Percentiles rank a stretch among this genome's conserved stretches.
Evolutionary conservation across 805 yeast species (phyloP).

Genomic region (Kazachstania africana): DNA sequence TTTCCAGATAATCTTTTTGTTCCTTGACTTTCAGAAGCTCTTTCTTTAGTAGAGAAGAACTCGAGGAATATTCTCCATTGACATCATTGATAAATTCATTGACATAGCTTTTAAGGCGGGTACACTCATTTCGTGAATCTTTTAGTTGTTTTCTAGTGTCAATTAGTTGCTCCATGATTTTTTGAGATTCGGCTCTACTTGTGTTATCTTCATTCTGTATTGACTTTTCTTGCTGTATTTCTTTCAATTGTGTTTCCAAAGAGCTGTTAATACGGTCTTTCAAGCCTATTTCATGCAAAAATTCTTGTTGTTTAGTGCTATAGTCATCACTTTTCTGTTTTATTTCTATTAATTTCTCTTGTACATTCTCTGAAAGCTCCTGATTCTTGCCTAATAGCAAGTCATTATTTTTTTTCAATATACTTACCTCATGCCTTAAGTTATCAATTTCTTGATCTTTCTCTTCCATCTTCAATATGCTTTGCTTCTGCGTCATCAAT

Average conservation of each 20-base stretch:
- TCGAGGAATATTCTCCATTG: no score
- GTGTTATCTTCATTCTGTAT: no score
- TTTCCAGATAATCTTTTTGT: constrained; percentile 57
- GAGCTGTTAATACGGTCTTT: constrained; percentile 43
- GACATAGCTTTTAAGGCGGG: not conserved
- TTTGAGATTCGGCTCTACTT: constrained; percentile 18
- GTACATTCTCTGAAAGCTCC: constrained; percentile 29
- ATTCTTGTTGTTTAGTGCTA: constrained; percentile 35
- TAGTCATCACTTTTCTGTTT: constrained; percentile 36
- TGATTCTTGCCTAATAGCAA: constrained; percentile 26
- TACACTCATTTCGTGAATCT: not conserved
- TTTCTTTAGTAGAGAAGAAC: no score
- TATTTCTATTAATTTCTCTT: constrained; percentile 33
- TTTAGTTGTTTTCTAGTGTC: constrained; percentile 17
- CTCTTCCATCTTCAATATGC: not conserved
- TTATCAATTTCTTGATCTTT: not conserved
- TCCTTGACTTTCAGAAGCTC: constrained; percentile 59
- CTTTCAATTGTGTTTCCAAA: constrained; percentile 26
- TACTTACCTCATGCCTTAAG: constrained; percentile 2
- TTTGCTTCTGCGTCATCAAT: constrained; percentile 2
- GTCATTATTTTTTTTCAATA: constrained; percentile 13
- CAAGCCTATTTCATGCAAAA: constrained; percentile 43
- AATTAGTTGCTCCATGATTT: constrained; percentile 23
- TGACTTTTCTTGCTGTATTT: constrained; percentile 35
- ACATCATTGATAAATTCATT: no score